Base-by-base conservation (phyloP, 2,329 filamentous ascomycete genomes). In the Aureobasidium zeae region DNA sequence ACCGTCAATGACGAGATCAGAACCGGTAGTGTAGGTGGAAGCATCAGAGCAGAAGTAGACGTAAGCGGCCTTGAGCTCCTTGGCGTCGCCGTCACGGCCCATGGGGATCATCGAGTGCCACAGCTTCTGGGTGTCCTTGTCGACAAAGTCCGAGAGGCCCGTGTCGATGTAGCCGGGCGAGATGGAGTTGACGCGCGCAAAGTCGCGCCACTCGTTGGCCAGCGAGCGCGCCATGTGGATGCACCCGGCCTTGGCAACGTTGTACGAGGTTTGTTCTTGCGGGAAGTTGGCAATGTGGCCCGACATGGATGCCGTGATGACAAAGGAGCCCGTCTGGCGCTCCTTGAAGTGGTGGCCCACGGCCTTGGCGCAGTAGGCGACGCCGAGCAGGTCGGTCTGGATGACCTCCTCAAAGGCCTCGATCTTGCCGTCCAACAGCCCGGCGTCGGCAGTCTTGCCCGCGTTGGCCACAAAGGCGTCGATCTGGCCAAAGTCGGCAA, bases 271-370 rank as follows among this genome's bases (percentile, higher is more conserved):
- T 58, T 82, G 49, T 63, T 81, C 76, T 62, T 81, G 78, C 20
- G 78, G 84, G 69, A 80, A 87, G 76, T 89, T 89, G 72, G 87
- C 84, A 51, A 89, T 78, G 66, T 78, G 77, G 52, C 83, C 85
- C 37, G 81, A 86, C 83, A 89, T 82, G 53, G 71, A 76, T n/a
- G 77, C 70, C 28, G 79, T 83, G 60, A 81, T 77, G 63, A 83
- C 69, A 59, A 82, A 73, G 49, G 71, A 76, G 37, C 79, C 79
- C 9, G 68, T 77, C 53, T 76, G 74, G 49, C 74, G 72, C 64
- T 79, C 66, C 63, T 77, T 77, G 72, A 81, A 81, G 65, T 91
- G 82, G 44, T 80, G 74, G 24, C 87, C 88, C n/a, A 86, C 84
- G 15, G 86, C 86, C 68, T 89, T 85, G 19, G 86, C 86, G 50